Evolutionary conservation across 2,329 filamentous ascomycete species (phyloP).

Genomic region (Fusarium concolor): DNA sequence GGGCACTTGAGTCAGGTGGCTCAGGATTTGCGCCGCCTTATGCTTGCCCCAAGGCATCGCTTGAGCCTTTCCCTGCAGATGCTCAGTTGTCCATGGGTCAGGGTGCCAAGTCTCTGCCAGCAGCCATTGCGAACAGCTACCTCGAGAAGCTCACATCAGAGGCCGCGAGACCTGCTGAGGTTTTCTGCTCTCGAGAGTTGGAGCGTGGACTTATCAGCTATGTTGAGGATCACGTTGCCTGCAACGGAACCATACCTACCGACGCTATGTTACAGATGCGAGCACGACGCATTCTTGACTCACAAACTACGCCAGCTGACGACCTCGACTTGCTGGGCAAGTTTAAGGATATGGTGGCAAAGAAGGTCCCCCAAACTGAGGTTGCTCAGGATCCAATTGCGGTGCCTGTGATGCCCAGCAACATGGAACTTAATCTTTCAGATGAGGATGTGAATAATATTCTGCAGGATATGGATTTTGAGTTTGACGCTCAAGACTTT

Average conservation of each 20-base stretch:
- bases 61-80: conserved; percentile 51
- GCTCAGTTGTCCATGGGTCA: conserved; percentile 51
- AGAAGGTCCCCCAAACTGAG: conserved; percentile 42
- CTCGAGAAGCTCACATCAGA: conserved; percentile 58
- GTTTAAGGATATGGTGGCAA: conserved; percentile 62
- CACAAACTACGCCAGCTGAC: conserved; percentile 64
- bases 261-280: conserved; percentile 61
- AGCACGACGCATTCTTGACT: conserved; percentile 61
- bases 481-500: conserved; percentile 50
- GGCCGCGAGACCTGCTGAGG: conserved; percentile 59
- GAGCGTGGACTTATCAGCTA: conserved; percentile 65
- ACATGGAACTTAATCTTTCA: conserved; percentile 53
- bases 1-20: conserved; percentile 63
- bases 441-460: conserved; percentile 56
- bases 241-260: conserved; percentile 57
- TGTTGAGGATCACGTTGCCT: conserved; percentile 56
- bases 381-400: conserved; percentile 13
- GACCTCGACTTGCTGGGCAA: conserved; percentile 63
- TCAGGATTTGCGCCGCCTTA: conserved; percentile 68
- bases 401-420: conserved; percentile 41
- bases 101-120: conserved; percentile 56
- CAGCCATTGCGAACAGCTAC: conserved; percentile 62
- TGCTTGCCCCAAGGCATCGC: conserved; percentile 57
- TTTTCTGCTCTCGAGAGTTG: conserved; percentile 70
- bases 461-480: conserved; percentile 59